phyloP scores from a whole-genome alignment of 2,329 filamentous ascomycete species.

The Xylariaceae sp. region DNA sequence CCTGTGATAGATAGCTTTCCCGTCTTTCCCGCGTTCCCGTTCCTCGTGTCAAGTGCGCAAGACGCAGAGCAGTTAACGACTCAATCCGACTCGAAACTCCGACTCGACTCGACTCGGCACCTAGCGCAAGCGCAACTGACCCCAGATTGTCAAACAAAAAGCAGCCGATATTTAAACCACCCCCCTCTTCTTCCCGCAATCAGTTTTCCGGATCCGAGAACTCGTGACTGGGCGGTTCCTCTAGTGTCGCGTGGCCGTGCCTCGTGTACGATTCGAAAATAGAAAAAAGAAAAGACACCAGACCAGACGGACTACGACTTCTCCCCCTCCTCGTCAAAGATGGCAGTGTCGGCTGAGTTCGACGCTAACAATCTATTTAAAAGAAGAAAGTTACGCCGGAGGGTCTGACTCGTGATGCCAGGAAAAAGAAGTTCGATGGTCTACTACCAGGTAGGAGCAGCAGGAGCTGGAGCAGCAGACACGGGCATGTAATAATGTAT shows the following conservation, averaged over 20 bases:
- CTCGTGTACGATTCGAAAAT: no score
- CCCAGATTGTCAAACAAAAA: not conserved
- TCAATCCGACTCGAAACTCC: no score
- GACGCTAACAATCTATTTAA: constrained; percentile 1
- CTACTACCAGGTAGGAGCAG: not conserved
- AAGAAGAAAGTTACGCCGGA: not conserved
- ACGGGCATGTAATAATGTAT: not conserved
- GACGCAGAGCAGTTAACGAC: not conserved
- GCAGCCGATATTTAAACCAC: no score
- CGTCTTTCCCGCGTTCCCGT: not conserved
- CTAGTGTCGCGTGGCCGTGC: no score
- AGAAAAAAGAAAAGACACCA: no score
- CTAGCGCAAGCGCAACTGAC: not conserved
- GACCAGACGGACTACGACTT: not conserved
- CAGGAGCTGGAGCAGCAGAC: not conserved
- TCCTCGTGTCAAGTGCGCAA: not conserved
- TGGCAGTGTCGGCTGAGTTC: not conserved
- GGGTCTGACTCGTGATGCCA: not conserved
- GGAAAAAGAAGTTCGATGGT: not conserved
- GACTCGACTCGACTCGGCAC: not conserved
- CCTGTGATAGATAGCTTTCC: no score
- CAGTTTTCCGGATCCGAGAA: no score
- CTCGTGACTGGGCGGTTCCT: no score
- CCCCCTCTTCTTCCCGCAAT: no score
- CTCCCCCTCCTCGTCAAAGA: no score